Evolutionary conservation across 768 basidiomycete species (phyloP).

Genomic region (Rhodosporidiobolus odoratus): DNA sequence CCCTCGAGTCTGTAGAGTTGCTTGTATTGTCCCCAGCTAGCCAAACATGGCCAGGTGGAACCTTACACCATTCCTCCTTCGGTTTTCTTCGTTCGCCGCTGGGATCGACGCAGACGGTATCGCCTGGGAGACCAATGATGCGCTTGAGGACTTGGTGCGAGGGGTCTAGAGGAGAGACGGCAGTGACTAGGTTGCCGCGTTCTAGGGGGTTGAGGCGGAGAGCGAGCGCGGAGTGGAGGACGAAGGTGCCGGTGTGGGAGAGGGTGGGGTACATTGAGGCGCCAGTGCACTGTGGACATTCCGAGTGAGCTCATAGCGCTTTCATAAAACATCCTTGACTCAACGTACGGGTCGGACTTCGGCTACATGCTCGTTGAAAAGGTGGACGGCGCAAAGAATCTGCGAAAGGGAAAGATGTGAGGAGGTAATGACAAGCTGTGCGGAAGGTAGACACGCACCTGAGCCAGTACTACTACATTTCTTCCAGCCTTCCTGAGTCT

Average conservation of each 20-base stretch:
- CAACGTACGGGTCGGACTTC: conserved; percentile 28
- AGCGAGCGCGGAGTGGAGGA: conserved; percentile 33
- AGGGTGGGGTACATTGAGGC: conserved; percentile 38
- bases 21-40: conserved; percentile 81
- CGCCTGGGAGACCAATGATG: conserved; percentile 81
- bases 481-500: neutral
- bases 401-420: neutral
- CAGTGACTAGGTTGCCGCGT: conserved; percentile 36
- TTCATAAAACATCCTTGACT: too few relatives aligned
- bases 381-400: conserved; percentile 29
- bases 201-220: conserved; percentile 13
- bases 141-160: conserved; percentile 56
- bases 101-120: conserved; percentile 82
- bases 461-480: neutral
- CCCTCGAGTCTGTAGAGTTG: conserved; percentile 76
- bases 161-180: conserved; percentile 29
- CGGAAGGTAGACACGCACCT: conserved; percentile 2
- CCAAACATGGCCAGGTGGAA: conserved; percentile 50
- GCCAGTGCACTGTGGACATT: conserved; percentile 26
- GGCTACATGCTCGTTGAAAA: conserved; percentile 37
- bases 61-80: conserved; percentile 26
- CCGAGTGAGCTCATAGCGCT: too few relatives aligned
- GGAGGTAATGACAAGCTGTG: neutral
- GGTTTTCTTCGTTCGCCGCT: conserved; percentile 36
- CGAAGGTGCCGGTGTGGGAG: conserved; percentile 19